Evolutionary conservation across 495 filamentous ascomycete genomes (phyloP).

Genomic region (Bombardia bombarda): DNA sequence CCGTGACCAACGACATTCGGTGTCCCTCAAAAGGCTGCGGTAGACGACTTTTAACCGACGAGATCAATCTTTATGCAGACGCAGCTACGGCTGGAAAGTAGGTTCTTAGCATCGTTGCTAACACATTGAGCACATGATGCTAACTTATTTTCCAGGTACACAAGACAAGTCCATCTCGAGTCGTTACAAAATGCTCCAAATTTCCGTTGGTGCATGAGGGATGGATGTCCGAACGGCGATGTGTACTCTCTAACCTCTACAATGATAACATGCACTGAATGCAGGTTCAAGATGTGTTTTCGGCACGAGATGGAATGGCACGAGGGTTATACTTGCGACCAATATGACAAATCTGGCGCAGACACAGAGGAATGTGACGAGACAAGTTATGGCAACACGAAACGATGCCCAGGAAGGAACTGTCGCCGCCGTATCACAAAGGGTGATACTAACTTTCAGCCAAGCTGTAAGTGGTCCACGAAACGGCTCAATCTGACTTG

Average conservation of each 20-base stretch:
- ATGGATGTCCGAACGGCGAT: neutral
- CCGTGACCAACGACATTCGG: neutral
- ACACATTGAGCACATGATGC: no score
- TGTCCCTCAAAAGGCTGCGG: neutral
- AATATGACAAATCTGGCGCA: neutral
- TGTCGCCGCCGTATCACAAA: neutral
- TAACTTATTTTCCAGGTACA: no score
- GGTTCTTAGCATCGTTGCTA: no score
- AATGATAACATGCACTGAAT: neutral
- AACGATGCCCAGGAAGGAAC: neutral
- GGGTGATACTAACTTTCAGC: neutral
- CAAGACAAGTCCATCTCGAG: neutral
- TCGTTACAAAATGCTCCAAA: neutral
- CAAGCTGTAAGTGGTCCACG: neutral
- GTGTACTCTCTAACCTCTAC: neutral
- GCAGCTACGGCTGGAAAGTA: neutral
- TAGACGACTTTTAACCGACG: neutral
- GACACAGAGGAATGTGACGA: neutral
- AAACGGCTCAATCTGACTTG: neutral
- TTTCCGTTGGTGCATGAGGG: neutral
- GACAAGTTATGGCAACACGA: neutral
- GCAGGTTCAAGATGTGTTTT: constrained; percentile 2
- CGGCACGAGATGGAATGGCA: neutral
- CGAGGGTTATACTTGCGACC: neutral
- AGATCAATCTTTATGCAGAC: neutral